Conservation (phyloP, 2,329 filamentous ascomycete genomes). For the Sporothrix luriei region DNA sequence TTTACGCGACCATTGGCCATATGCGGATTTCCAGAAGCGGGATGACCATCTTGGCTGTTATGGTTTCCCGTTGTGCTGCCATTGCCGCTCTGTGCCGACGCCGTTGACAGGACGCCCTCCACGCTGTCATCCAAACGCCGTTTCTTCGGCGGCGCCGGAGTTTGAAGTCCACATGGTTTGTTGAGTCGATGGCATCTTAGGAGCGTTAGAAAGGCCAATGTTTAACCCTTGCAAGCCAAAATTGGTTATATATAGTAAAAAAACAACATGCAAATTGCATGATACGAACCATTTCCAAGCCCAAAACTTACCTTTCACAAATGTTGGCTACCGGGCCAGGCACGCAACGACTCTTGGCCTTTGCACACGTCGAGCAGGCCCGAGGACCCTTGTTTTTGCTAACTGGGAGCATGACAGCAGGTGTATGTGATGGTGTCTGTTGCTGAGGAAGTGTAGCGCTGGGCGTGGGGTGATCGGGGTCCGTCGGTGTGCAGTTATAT, state of each 20-base stretch:
- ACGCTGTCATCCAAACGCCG: conserved; percentile 43
- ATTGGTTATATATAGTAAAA: background rate
- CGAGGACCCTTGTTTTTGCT: conserved; percentile 48
- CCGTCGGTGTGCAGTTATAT: background rate
- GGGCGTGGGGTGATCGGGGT: background rate
- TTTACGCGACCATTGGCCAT: background rate
- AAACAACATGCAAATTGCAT: background rate
- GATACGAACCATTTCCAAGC: background rate
- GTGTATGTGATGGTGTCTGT: background rate
- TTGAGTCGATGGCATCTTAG: conserved; percentile 52
- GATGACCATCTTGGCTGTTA: background rate
- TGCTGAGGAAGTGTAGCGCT: background rate
- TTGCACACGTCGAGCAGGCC: conserved; percentile 55
- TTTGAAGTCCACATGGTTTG: conserved; percentile 53
- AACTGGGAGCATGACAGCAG: conserved; percentile 8
- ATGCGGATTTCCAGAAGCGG: background rate
- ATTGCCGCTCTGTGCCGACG: background rate
- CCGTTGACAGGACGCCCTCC: background rate
- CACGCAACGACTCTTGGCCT: conserved; percentile 56
- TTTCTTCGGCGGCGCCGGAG: conserved; percentile 51
- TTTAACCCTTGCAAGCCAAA: background rate
- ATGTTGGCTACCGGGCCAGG: conserved; percentile 48
- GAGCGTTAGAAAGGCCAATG: background rate
- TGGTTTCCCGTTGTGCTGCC: background rate
- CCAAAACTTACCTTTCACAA: conserved; percentile 51